Evolutionary conservation across 768 basidiomycete species (phyloP), one percentile per base, ranked within the genome.

Genomic region (Lentinula sp.): DNA sequence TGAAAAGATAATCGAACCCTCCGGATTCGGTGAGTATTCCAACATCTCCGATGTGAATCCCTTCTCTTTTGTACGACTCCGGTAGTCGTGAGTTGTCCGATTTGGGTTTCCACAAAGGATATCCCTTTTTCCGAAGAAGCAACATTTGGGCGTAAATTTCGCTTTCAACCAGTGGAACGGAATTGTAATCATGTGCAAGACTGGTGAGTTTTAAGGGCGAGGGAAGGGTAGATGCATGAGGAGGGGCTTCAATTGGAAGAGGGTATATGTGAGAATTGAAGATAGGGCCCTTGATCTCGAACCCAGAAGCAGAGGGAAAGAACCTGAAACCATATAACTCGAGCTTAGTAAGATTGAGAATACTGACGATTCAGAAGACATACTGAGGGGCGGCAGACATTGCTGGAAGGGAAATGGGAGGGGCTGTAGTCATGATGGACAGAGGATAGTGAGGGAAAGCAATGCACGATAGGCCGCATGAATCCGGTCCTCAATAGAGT

Each of bases 1-100:
- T 72, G 65, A 74, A 75, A 35, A 70, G 65, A 39, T 68, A 63
- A 41, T 72, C 69, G 18, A 28, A 74, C 73, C 59, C 57, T 49
- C 71, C 72, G 43, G 67, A 60, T 32, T 63, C 63, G 12, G 66
- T 63, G 18, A 74, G 61, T n/a, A 70, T 61, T 6, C 74, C 71
- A 15, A 74, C 70, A 36, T 74, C 74, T 9, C 73, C 73, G 37
- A 74, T 70, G 8, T 57, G 62, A 32, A 68, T 64, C 0, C 72
- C 72, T 43, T 61, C 58, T 2, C 62, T 60, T 56, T 55, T 60
- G 59, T 65, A 65, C 35, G 62, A 67, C 15, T 36, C 54, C 6
- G 54, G 5, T 48, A 51, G 33, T 55, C 61, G 16, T 61, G 28
- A 28, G 28, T 49, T 53, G 18, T 62, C 64, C 28, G 65, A 63